Base-by-base conservation (phyloP, 2,329 filamentous ascomycete species). In the Phialemoniopsis sp. region DNA sequence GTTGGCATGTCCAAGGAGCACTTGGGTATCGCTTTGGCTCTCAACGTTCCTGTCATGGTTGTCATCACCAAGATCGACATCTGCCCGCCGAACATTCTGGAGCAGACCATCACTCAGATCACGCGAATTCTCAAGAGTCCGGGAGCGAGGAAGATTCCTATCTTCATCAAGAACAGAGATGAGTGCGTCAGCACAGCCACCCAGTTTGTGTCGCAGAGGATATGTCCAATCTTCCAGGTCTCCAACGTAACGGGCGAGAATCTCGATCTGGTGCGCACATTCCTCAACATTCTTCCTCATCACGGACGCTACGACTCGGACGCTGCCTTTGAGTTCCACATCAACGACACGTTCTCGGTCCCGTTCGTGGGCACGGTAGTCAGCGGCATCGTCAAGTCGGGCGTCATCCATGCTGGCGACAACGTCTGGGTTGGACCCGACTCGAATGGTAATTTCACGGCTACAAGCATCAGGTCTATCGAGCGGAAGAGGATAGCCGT, bases 1-100 rank as follows among this genome's bases (percentile, higher is more conserved):
- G 87, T 97, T 34, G 93, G 93, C 15, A 98, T 97, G 93, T 95
- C 88, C 64, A 95, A 94, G 72, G 93, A 98, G 68, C 93, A 98
- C 62, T 70, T 98, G 4, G 93, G 93, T 13, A 95, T 98, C 47
- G 91, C 93, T 0, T 70, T 97, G 26, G 90, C 93, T 1, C 72
- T 98, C 37, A 97, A 97, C 55, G 91, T 98, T 10, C 93, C 93
- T 1, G 89, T 98, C 51, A 95, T 98, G 88, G 90, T 97, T 4
- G 84, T 96, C 48, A 82, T 97, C 46, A 98, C 91, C 62, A 98
- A 97, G 70, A 95, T 97, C 48, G 93, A 90, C 59, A 97, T 97
- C 40, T 97, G 93, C 61, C 93, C 93, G 16, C 89, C 91, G 2
- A 87, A 97, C 49, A 96, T 98, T 54, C 72, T 98, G 17, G 82